A percentile compares a stretch with the other conserved stretches of the same genome.
These are phyloP conservation scores for Dipteronia dyeriana DNA, from an alignment of 345 rosid genomes.

Conservation along the genomic window DNA sequence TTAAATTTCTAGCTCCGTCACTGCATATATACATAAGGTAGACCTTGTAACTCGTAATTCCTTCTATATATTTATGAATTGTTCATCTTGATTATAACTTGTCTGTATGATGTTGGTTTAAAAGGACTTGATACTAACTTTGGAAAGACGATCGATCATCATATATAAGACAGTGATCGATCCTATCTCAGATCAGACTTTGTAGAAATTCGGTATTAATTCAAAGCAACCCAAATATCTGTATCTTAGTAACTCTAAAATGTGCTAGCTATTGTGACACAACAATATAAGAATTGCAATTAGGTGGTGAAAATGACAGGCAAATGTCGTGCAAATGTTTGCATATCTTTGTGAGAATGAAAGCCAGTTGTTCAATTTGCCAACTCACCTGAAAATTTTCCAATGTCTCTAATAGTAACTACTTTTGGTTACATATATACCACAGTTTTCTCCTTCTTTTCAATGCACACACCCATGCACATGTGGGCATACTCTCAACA, in stretches of 20 bases:
- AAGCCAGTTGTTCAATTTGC: neutral
- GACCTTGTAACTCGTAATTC: no score
- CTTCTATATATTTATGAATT: no score
- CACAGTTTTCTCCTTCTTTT: neutral
- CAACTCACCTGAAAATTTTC: neutral
- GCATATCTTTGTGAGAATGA: neutral
- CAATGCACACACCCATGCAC: neutral
- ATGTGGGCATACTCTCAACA: neutral
- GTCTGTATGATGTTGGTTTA: neutral
- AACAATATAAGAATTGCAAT: no score
- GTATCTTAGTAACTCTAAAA: no score
- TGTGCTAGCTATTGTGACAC: no score
- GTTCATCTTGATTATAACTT: neutral
- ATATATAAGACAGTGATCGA: no score
- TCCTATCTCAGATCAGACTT: no score
- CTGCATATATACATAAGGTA: no score
- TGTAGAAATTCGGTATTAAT: no score
- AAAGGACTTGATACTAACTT: neutral
- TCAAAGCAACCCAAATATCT: no score
- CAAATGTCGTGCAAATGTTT: neutral
- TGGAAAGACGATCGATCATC: no score
- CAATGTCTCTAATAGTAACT: neutral
- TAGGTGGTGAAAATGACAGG: neutral
- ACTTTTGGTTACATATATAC: neutral
- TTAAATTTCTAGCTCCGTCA: neutral